These are phyloP conservation scores for Imleria badia DNA, from an alignment of 768 basidiomycete species.

Conservation along the genomic window DNA sequence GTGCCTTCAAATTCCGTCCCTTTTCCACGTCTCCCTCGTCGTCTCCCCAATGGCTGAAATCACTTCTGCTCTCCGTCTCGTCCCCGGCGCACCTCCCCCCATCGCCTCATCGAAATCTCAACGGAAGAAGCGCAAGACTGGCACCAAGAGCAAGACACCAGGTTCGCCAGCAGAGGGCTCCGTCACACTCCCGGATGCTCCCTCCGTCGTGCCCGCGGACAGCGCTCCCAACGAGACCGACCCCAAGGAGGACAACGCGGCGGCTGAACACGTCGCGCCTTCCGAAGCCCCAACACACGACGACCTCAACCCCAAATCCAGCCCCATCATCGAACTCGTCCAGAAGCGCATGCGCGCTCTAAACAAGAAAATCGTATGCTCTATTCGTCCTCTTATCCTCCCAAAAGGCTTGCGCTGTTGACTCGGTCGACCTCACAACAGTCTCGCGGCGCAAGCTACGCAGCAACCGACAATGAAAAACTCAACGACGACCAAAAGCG, in stretches of 20 bases:
- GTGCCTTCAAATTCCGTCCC: slow-evolving; percentile 15
- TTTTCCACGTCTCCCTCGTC: slow-evolving; percentile 2
- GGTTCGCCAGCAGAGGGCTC: slow-evolving; percentile 46
- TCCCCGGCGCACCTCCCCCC: slow-evolving; percentile 78
- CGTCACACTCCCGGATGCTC: slow-evolving; percentile 43
- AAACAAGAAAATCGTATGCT: slow-evolving; percentile 79
- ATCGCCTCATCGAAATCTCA: slow-evolving; percentile 57
- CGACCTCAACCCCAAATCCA: slow-evolving; percentile 49
- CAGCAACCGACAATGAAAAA: slow-evolving; percentile 62
- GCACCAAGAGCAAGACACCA: slow-evolving; percentile 42
- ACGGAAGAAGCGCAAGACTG: slow-evolving; percentile 69
- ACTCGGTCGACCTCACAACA: slow-evolving; percentile 31
- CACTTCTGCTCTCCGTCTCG: slow-evolving; percentile 46
- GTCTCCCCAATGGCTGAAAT: slow-evolving; percentile 34
- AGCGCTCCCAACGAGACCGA: slow-evolving; percentile 49
- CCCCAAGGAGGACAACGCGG: slow-evolving; percentile 44
- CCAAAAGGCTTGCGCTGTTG: slow-evolving; percentile 5
- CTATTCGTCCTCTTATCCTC: slow-evolving; percentile 8
- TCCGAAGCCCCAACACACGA: slow-evolving; percentile 43
- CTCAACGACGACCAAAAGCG: slow-evolving; percentile 89
- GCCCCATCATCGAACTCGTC: slow-evolving; percentile 76
- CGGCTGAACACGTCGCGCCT: slow-evolving; percentile 45
- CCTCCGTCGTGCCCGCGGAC: slow-evolving; percentile 47
- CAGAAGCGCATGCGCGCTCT: slow-evolving; percentile 75
- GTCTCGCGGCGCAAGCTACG: slow-evolving; percentile 74